These are phyloP conservation scores for Begonia masoniana DNA, from an alignment of 306 rosid species.

Conservation along the genomic window DNA sequence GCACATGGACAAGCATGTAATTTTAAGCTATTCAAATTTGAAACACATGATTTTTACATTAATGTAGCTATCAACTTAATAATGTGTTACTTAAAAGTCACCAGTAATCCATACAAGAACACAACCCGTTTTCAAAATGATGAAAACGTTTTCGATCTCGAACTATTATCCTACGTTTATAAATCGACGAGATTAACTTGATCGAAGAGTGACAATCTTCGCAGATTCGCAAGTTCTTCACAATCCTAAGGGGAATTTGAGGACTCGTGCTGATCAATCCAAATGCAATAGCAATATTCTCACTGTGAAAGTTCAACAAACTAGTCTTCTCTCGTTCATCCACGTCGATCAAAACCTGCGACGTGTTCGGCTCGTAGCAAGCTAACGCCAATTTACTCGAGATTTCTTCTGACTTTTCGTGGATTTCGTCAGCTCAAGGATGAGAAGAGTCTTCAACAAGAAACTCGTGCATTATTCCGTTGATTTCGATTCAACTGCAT, in stretches of 20 bases:
- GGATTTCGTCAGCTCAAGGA: no score
- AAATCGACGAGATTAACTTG: constrained; percentile 13
- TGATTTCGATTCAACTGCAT: no score
- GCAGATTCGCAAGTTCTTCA: constrained; percentile 16
- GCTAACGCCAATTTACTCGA: constrained; percentile 8
- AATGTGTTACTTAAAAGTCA: background rate
- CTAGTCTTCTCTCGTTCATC: constrained; percentile 18
- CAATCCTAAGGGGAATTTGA: no score
- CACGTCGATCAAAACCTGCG: constrained; percentile 6
- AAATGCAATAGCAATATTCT: constrained; percentile 17
- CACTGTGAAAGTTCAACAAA: constrained; percentile 14
- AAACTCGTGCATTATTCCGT: no score
- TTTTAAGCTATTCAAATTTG: no score
- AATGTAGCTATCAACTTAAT: no score
- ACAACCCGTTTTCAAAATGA: no score
- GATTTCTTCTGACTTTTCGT: constrained; percentile 13
- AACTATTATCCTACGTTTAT: constrained; percentile 6
- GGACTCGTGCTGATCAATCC: constrained; percentile 11
- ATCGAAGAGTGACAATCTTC: constrained; percentile 12
- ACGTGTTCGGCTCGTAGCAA: constrained; percentile 11
- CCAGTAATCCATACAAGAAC: constrained; percentile 20
- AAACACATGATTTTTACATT: no score
- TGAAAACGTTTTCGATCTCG: constrained; percentile 12
- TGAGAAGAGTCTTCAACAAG: no score
- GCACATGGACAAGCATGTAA: no score